These are phyloP conservation scores for Aspergillus heteromorphus DNA, from an alignment of 495 filamentous ascomycete species.

Conservation along the genomic window DNA sequence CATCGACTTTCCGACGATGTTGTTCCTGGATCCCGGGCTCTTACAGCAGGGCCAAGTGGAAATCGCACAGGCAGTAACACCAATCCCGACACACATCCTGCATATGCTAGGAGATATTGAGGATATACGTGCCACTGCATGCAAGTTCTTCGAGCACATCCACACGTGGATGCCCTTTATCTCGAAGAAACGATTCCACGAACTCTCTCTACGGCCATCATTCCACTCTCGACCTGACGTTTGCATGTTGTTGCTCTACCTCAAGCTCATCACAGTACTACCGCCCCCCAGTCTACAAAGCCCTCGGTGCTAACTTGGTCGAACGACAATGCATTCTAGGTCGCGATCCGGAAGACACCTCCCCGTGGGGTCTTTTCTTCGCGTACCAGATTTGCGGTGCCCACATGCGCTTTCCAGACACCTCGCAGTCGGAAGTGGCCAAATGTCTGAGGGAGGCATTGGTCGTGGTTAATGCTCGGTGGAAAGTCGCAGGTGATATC, in stretches of 20 bases:
- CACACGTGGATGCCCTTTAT: constrained; percentile 47
- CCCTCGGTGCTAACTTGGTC: constrained; percentile 15
- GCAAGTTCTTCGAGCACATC: constrained; percentile 19
- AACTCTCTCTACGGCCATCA: constrained; percentile 15
- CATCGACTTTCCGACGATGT: neutral
- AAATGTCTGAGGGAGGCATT: constrained; percentile 23
- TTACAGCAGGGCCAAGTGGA: neutral
- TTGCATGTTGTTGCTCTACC: neutral
- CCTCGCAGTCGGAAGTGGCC: constrained; percentile 15
- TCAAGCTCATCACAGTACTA: neutral
- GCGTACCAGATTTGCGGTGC: constrained; percentile 15
- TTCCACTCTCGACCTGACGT: constrained; percentile 32
- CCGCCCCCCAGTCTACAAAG: too few species aligned
- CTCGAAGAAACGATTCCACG: constrained; percentile 41
- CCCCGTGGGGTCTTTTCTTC: constrained; percentile 23
- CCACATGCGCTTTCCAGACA: constrained; percentile 11
- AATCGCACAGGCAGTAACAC: neutral
- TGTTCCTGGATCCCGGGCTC: neutral
- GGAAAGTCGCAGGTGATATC: constrained; percentile 31
- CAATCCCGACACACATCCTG: neutral
- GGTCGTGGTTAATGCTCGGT: constrained; percentile 20
- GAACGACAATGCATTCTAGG: constrained; percentile 20
- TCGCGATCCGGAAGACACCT: constrained; percentile 21
- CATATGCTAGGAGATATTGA: neutral
- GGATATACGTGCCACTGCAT: constrained; percentile 11